Evolutionary conservation across 345 rosid genomes (phyloP).

Genomic region (Melastoma malabathricum): DNA sequence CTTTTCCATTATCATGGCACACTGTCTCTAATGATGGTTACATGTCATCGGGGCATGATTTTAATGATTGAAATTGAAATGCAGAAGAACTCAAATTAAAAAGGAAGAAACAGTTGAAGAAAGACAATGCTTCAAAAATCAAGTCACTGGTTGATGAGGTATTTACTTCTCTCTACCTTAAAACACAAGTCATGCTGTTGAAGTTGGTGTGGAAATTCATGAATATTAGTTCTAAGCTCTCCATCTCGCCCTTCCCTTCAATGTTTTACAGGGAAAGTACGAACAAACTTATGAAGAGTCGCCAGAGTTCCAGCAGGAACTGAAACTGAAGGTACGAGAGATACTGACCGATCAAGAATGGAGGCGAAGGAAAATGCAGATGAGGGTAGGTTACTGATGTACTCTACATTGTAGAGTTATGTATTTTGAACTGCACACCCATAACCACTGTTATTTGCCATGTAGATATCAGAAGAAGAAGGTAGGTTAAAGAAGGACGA

Average conservation of each 20-base stretch:
- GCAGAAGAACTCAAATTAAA: conserved; percentile 90
- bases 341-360: conserved; percentile 95
- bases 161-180: conserved; percentile 3
- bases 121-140: conserved; percentile 80
- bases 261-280: conserved; percentile 59
- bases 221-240: background rate
- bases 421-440: conserved; percentile 5
- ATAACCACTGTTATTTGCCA: background rate
- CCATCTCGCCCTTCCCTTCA: background rate
- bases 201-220: background rate
- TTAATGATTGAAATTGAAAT: conserved; percentile 8
- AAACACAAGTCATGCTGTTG: background rate
- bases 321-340: conserved; percentile 76
- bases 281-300: conserved; percentile 65
- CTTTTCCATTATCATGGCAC: background rate
- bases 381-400: conserved; percentile 46
- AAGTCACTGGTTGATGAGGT: conserved; percentile 96
- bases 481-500: conserved; percentile 97
- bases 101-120: conserved; percentile 92
- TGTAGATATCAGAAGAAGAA: conserved; percentile 94
- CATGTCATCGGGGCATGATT: background rate
- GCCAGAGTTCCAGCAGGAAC: conserved; percentile 67
- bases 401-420: conserved; percentile 10
- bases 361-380: conserved; percentile 96
- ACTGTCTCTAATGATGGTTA: background rate